Conservation (phyloP, 1,284 basidiomycete species). For the Ceratobasidium sp. region DNA sequence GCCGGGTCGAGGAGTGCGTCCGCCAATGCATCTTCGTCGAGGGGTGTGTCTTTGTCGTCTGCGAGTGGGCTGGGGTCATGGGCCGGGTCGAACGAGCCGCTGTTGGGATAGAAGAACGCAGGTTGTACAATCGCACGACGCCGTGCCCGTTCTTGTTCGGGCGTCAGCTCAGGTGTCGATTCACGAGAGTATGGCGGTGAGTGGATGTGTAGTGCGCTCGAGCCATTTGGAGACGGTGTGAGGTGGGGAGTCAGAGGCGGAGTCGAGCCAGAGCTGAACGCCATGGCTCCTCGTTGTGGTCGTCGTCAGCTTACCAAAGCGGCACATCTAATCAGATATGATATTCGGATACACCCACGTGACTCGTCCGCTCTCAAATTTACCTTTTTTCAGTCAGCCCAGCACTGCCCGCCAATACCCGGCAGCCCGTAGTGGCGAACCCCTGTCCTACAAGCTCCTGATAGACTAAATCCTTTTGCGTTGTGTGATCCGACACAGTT, state of each 20-base stretch:
- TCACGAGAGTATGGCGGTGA: conserved; percentile 9
- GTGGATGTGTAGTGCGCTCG: not conserved
- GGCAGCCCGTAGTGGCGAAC: no score
- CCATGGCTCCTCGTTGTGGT: conserved; percentile 9
- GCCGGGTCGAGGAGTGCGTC: conserved; percentile 72
- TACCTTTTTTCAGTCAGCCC: not conserved
- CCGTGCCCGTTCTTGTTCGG: conserved; percentile 16
- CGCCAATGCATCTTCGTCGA: conserved; percentile 1
- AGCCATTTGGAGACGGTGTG: not conserved
- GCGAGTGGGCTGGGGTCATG: conserved; percentile 48
- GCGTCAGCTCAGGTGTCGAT: conserved; percentile 21
- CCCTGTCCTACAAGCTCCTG: no score
- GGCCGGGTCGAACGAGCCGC: conserved; percentile 43
- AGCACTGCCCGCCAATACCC: no score
- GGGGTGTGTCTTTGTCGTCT: conserved; percentile 57
- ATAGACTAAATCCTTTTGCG: no score
- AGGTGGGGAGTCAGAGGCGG: conserved; percentile 2
- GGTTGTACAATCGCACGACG: conserved; percentile 59
- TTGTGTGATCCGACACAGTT: no score
- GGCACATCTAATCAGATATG: conserved; percentile 9
- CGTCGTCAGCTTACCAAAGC: conserved; percentile 32
- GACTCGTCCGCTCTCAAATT: not conserved
- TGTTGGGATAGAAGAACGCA: conserved; percentile 75
- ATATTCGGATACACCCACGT: not conserved
- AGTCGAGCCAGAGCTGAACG: conserved; percentile 10